A percentile compares a stretch with the other conserved stretches of the same genome.
Conservation (phyloP, 108 stramenopile genomes). For the Pseudonitzschia delicatissima region DNA sequence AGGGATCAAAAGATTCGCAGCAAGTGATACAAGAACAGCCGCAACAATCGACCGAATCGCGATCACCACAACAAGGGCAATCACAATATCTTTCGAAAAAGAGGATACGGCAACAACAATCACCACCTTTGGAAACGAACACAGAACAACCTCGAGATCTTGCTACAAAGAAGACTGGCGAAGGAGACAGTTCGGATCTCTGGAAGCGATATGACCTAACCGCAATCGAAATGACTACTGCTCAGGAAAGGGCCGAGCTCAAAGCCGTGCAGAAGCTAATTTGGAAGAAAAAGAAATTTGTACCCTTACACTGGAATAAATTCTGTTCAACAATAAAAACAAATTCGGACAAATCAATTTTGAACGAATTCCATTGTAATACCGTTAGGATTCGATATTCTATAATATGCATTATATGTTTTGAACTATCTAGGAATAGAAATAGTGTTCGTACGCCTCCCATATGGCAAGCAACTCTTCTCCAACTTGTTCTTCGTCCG, state of each 20-base stretch:
- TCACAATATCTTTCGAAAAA: neutral
- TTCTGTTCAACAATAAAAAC: neutral
- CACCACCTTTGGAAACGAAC: neutral
- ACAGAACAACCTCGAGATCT: neutral
- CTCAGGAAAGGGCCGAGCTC: neutral
- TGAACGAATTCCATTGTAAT: too few relatives aligned
- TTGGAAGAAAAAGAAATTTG: neutral
- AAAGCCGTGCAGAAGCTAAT: neutral
- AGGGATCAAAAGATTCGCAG: too few relatives aligned
- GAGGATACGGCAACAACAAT: neutral
- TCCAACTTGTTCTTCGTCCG: neutral
- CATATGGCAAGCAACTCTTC: neutral
- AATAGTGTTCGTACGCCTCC: constrained; percentile 8
- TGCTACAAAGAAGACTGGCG: neutral
- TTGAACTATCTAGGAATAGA: too few relatives aligned
- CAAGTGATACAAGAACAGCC: too few relatives aligned
- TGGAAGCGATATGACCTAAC: constrained; percentile 11
- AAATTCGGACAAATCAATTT: neutral
- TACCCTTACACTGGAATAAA: constrained; percentile 6
- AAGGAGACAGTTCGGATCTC: neutral
- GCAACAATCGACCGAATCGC: too few relatives aligned
- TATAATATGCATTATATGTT: neutral
- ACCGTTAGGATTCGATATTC: neutral
- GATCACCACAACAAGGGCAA: neutral
- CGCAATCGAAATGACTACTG: neutral